Evolutionary conservation across 305 asterid species (phyloP).

Genomic region (Solanum hybrid): DNA sequence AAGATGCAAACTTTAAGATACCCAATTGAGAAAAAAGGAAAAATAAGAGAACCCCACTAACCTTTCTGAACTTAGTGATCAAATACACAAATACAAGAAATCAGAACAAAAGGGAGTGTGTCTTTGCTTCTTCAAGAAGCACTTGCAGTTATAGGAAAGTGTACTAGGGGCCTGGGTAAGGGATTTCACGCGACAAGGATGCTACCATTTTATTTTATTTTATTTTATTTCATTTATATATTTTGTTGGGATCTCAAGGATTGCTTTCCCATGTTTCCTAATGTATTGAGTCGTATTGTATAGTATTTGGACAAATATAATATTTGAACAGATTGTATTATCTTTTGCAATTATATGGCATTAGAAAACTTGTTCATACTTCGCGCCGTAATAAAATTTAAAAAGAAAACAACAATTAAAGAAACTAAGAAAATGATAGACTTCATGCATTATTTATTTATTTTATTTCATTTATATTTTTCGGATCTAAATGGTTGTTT

Average conservation of each 20-base stretch:
- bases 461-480: not conserved
- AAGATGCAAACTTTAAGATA: not conserved
- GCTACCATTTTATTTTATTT: not conserved
- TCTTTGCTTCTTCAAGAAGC: not conserved
- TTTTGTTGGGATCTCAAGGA: not conserved
- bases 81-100: not conserved
- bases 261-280: not conserved
- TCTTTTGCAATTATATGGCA: not conserved
- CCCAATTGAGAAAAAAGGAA: not conserved
- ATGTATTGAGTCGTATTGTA: not conserved
- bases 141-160: not conserved
- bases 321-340: not conserved
- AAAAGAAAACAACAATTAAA: no score
- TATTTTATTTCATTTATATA: not conserved
- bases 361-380: fast-evolving
- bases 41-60: not conserved
- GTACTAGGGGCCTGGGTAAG: not conserved
- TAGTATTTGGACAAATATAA: not conserved
- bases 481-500: not conserved
- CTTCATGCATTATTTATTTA: not conserved
- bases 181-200: not conserved
- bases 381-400: no score
- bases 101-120: not conserved
- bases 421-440: not conserved
- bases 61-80: not conserved